These are phyloP conservation scores for Herpetomonas samuelpessoai DNA, from an alignment of 208 protist genomes.

Conservation along the genomic window DNA sequence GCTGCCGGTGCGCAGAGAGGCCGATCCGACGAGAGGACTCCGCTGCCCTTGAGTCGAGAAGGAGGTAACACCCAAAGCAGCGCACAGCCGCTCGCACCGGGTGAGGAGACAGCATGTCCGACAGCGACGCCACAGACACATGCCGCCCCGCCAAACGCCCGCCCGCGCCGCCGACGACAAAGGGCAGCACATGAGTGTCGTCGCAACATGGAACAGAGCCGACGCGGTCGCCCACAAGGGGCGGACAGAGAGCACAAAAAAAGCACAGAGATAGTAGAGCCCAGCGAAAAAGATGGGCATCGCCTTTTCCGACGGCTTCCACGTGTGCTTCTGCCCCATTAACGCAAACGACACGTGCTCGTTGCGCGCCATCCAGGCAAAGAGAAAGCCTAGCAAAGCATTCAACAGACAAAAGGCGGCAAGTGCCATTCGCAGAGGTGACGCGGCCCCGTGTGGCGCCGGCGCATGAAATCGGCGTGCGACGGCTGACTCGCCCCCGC, in stretches of 20 bases:
- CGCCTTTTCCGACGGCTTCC: constrained; percentile 18
- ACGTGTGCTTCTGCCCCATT: constrained; percentile 9
- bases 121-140: background rate
- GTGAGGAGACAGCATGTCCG: no score
- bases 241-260: constrained; percentile 4
- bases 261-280: constrained; percentile 28
- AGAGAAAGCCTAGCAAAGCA: constrained; percentile 25
- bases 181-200: background rate
- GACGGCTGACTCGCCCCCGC: no score
- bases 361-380: constrained; percentile 38
- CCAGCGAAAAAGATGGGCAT: constrained; percentile 13
- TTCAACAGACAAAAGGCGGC: constrained; percentile 27
- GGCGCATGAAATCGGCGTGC: no score
- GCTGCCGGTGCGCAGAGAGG: background rate
- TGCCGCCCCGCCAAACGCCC: background rate
- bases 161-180: background rate
- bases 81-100: no score
- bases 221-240: background rate
- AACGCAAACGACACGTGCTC: constrained; percentile 29
- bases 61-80: no score
- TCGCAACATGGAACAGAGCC: background rate
- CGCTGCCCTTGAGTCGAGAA: no score
- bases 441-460: background rate
- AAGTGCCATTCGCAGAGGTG: background rate
- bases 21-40: background rate